Evolutionary conservation across 2,329 filamentous ascomycete genomes (phyloP), one percentile per base, ranked within the genome.

Genomic region (Colletotrichum sp.): DNA sequence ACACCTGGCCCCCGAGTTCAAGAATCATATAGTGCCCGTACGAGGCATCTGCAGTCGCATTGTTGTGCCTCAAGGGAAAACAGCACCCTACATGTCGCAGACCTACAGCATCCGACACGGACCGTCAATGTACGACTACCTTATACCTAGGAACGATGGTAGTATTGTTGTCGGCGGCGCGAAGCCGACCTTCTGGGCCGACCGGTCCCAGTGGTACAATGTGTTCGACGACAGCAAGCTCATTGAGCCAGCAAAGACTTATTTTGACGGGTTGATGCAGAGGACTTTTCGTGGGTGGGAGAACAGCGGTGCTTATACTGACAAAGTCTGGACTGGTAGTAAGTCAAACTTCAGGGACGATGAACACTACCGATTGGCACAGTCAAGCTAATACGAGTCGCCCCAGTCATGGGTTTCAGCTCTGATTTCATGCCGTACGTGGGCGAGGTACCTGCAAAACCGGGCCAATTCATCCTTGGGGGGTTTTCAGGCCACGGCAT

Each of bases 91-190:
- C 79, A 91, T 34, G 82, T 84, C 7, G 87, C 36, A 86, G 5
- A 92, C 91, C 2, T 93, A 92, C 79, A 92, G 88, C n/a, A 91
- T 94, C 77, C 89, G 93, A 26, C 92, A 91, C 36, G 57, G 52
- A 79, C 85, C 86, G 3, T 82, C 85, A 21, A 91, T 92, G 1
- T 94, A 92, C 79, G 93, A 94, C 76, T 95, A 94, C 82, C 91
- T 94, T 87, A 90, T 94, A 8, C 87, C 90, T 2, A 86, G 91
- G 1, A 88, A 88, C 0, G 82, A 85, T n/a, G 87, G 87, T 0
- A 86, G 59, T 24, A 80, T 80, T 10, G 32, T 81, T 6, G 78
- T 81, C 1, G 84, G 84, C 1, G 84, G 84, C 12, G 82, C 79
- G 13, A 78, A 78, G 67, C 28, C 78, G 72, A 79, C 78, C 1